Conservation (phyloP, 306 rosid species). For the Erythrophleum fordii region DNA sequence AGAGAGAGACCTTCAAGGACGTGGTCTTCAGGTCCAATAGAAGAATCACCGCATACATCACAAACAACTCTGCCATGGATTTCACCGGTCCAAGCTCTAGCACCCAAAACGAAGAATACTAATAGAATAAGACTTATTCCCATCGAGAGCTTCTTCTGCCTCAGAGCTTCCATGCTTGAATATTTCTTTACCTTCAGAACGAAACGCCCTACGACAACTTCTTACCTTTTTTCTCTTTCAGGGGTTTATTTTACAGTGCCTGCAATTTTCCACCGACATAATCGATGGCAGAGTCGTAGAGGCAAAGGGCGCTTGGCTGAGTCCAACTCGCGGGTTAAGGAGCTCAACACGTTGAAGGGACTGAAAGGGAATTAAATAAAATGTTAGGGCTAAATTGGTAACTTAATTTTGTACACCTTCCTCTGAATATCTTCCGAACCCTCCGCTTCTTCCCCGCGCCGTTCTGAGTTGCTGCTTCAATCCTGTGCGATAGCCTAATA, state of each 20-base stretch:
- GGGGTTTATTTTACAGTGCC: neutral
- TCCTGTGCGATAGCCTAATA: neutral
- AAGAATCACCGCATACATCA: constrained; percentile 90
- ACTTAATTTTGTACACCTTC: neutral
- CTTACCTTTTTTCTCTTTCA: neutral
- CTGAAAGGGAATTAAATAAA: constrained; percentile 16
- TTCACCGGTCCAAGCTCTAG: constrained; percentile 93
- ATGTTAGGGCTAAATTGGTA: neutral
- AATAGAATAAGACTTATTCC: constrained; percentile 47
- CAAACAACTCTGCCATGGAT: constrained; percentile 93
- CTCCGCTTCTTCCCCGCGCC: rapidly evolving
- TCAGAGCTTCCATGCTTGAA: constrained; percentile 52
- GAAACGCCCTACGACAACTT: neutral
- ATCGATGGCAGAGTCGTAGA: neutral
- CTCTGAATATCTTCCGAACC: constrained; percentile 30
- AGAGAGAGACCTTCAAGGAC: constrained; percentile 72
- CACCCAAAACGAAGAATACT: constrained; percentile 41
- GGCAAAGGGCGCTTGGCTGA: neutral
- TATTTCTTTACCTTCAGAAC: neutral
- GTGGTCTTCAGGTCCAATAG: constrained; percentile 91
- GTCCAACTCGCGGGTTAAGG: constrained; percentile 23
- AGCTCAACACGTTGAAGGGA: neutral
- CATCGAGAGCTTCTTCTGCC: constrained; percentile 34
- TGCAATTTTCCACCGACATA: constrained; percentile 44
- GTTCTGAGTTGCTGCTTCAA: neutral